Base-by-base conservation (phyloP, 352 stramenopile species). In the Aphanomyces stellatus region DNA sequence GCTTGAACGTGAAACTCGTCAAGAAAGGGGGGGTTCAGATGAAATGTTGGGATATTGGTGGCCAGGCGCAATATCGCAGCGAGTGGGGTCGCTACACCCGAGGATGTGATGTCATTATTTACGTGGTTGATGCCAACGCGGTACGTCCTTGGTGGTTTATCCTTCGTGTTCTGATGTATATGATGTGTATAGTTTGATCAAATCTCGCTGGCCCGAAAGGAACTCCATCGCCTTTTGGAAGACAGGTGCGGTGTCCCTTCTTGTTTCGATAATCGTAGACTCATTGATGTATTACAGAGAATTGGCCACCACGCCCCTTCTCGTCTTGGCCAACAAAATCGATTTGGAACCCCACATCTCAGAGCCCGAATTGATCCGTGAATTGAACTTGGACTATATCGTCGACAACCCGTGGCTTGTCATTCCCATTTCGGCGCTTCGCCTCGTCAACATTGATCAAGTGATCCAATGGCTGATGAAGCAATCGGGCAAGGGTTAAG, bases 1-100 rank as follows among this genome's bases (percentile, higher is more conserved):
- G 96, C 51, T 77, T 99, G 42, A 98, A 98, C 76, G 96, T 99
- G 51, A 98, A 98, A 77, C 82, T 98, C 34, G 95, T 98, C 62
- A 95, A 97, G 90, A 91, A 98, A 88, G 79, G 94, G 76, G 82
- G 83, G 31, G 85, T 93, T 69, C 95, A 98, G 74, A 98, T 99
- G 95, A 99, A 99, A 77, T 99, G 96, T 76, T 99, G 96, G 96
- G 96, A 99, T 82, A 98, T 99, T 64, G 96, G 95, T 43, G 96
- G 96, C 10, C 94, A 98, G 77, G 92, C 94, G 69, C 92, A 98
- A 78, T 99, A 99, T 69, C 90, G 96, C 68, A 93, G 81, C 62
- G 90, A 97, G 71, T 97, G 90, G 90, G 88, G 89, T 31, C 81
- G 90, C 53, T 98, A 98, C 77, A 97, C 91, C 65, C 94, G 96